Evolutionary conservation across 495 filamentous ascomycete species (phyloP).

Genomic region (Bryoglossum gracile): DNA sequence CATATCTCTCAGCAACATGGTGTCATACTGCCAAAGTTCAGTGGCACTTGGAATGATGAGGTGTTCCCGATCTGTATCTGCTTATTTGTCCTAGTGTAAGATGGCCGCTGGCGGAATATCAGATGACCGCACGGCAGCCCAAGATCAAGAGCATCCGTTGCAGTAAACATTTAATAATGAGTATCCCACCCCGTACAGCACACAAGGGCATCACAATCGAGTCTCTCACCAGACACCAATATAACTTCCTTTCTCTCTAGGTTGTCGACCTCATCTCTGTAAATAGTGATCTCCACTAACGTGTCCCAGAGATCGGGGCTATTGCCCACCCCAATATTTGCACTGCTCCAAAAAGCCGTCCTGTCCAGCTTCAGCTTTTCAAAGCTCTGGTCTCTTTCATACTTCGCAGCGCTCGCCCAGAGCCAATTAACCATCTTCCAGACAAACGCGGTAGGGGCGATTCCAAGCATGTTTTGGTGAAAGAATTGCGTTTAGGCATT

Average conservation of each 20-base stretch:
- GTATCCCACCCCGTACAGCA: constrained; percentile 4
- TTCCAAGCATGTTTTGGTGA: constrained; percentile 19
- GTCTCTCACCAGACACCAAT: not conserved
- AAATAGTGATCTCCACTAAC: not conserved
- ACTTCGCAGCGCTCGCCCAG: constrained; percentile 6
- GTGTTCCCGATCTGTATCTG: constrained; percentile 19
- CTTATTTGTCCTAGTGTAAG: not conserved
- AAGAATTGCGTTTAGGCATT: constrained; percentile 23
- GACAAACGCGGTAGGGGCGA: constrained; percentile 7
- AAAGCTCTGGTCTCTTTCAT: constrained; percentile 16
- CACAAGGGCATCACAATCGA: constrained; percentile 5
- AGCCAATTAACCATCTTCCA: constrained; percentile 16
- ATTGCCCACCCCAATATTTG: not conserved
- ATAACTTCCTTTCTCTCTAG: not conserved
- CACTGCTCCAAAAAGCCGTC: not conserved
- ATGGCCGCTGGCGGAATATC: not conserved
- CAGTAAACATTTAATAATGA: not conserved
- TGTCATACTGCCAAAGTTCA: not conserved
- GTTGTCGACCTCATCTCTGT: not conserved
- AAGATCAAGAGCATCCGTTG: not conserved
- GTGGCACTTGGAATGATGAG: too few species aligned
- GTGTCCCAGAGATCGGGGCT: not conserved
- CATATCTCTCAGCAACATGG: constrained; percentile 4
- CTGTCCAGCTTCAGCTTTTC: constrained; percentile 6
- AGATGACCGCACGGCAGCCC: constrained; percentile 6